Evolutionary conservation across 2,329 filamentous ascomycete genomes (phyloP), one percentile per base, ranked within the genome.

Genomic region (Aspergillus phoenicis): DNA sequence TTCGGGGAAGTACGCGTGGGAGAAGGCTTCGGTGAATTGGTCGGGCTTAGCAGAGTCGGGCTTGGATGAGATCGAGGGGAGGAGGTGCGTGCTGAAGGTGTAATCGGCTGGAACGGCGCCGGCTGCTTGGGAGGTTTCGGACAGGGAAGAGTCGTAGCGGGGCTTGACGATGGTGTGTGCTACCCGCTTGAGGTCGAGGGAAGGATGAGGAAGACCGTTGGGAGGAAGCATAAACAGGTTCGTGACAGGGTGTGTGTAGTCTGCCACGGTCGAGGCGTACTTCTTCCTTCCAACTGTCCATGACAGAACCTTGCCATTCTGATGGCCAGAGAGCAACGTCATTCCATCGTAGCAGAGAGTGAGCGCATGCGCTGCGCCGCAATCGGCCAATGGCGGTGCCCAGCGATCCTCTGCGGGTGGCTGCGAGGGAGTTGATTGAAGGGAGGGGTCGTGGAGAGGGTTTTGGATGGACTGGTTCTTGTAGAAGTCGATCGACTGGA

Each of bases 321-420:
- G 81, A 71, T 98, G 93, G 5, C 93, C 93, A 3, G 93, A 93
- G 26, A 97, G 77, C 22, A 97, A 80, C 7, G 83, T 85, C 47
- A 89, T 93, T 26, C 91, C 91, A 73, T 97, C 94, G 75, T 95
- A 93, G 71, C 87, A 93, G 57, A 96, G 77, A 20, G 85, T 84
- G 59, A 97, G 73, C 69, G 89, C 91, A 24, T 87, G 84, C 4
- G 85, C 85, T 11, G 85, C 82, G 11, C 91, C 91, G 20, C 85
- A 83, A 56, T 91, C 87, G 49, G 84, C 79, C 38, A 88, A 86
- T 6, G 61, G 85, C 77, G 70, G 86, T 81, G 72, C 70, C 80
- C 75, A 81, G 68, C 73, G 68, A 60, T 80, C 76, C 65, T 76
- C 73, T 62, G 74, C 63, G 60, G 75, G 70, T 17, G 77, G 64